These are phyloP conservation scores for Acer saccharum DNA, from an alignment of 345 rosid species.

Conservation along the genomic window DNA sequence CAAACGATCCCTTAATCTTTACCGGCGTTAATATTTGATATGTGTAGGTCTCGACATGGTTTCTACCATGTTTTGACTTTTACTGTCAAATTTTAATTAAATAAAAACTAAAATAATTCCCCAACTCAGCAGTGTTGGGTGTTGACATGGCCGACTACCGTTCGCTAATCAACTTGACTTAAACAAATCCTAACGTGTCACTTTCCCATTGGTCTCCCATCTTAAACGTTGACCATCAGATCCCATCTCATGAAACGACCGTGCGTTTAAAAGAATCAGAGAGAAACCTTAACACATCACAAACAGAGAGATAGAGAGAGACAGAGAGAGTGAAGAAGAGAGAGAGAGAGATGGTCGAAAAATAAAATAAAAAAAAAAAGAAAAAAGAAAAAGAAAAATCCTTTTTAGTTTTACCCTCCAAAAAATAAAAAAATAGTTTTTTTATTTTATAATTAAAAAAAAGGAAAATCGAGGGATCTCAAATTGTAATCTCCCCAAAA, in stretches of 20 bases:
- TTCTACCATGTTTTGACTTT: too few species aligned
- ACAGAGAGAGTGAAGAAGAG: neutral
- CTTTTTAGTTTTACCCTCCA: constrained; percentile 1
- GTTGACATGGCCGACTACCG: neutral
- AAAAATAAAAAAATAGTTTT: neutral
- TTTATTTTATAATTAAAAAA: constrained; percentile 12
- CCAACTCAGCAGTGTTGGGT: neutral
- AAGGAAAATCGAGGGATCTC: constrained; percentile 34
- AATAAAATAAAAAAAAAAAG: neutral
- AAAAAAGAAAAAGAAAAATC: neutral
- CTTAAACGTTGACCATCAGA: neutral
- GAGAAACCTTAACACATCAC: neutral
- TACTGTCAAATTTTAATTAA: too few species aligned
- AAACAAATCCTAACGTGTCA: neutral
- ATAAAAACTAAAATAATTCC: neutral
- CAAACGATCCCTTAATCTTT: too few species aligned
- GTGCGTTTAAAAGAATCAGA: neutral
- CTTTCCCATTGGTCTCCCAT: neutral
- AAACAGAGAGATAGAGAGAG: neutral
- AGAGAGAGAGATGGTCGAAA: neutral
- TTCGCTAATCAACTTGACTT: neutral
- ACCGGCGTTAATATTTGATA: too few species aligned
- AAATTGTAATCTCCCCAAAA: constrained; percentile 43
- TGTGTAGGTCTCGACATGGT: too few species aligned
- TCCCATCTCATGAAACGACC: neutral